Evolutionary conservation across 345 rosid species (phyloP), one percentile per base, ranked within the genome.

Genomic region (Citropsis articulata): DNA sequence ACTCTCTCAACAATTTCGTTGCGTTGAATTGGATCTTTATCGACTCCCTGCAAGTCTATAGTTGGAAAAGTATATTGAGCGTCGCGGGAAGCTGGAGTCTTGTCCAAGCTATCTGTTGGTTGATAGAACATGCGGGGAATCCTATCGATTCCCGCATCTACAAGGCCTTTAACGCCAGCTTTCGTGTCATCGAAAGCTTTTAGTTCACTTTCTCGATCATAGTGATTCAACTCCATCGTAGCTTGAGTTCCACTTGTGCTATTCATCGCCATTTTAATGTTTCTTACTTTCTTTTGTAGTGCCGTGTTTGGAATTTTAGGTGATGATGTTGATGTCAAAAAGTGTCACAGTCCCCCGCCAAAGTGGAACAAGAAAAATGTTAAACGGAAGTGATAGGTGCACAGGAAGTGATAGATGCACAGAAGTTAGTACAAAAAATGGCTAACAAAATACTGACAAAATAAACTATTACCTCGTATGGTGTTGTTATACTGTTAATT

Each of bases 181-280:
- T 75, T 75, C 4, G 77, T 42, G 35, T 63, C 70, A 22, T 75
- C 77, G 35, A 75, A 75, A 22, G 70, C 70, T 75, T 61, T 75
- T 45, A 75, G 50, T 22, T 63, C 77, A 63, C 70, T 75, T 21
- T 40, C 61, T 45, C 70, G 40, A 13, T 75, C 61, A 24, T 63
- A 45, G 28, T 28, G 50, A 45, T 45, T 64, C 60, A 60, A 4
- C 64, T 75, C 77, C 8, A 63, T 9, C 21, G 61, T 28, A 13
- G 21, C 25, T 36, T 40, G 68, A 25, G 24, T 60, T 45, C 64
- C 60, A 13, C 14, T 21, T 64, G n/a, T 30, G 38, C 14, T 7
- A 1, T 36, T 45, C 61, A 48, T 13, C n/a, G 10, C 70, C 62
- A 63, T 48, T 64, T 7, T 25, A 1, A 31, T 45, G 50, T 45